These are phyloP conservation scores for Fraxinus sp. DNA, from an alignment of 305 asterid species.

Conservation along the genomic window DNA sequence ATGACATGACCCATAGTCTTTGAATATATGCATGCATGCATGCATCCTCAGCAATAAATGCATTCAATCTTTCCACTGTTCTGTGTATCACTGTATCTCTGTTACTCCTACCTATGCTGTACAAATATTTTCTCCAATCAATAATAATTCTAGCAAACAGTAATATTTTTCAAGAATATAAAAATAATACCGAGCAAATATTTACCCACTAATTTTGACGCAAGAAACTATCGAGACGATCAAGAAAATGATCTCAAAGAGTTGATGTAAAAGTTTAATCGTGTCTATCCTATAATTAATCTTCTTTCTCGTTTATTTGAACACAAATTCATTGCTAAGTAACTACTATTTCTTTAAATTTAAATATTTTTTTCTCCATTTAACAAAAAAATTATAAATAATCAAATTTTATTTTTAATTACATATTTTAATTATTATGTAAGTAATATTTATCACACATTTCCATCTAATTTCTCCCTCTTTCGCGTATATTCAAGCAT, in stretches of 20 bases:
- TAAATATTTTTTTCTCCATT: neutral
- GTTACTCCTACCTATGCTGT: constrained; percentile 33
- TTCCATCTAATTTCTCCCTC: neutral
- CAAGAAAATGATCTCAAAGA: neutral
- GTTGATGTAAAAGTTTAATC: neutral
- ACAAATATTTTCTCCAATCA: constrained; percentile 6
- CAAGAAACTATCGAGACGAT: neutral
- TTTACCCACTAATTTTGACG: neutral
- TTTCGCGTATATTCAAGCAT: neutral
- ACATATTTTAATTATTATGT: too few relatives aligned
- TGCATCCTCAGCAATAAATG: constrained; percentile 39
- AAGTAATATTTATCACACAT: neutral
- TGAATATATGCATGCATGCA: constrained; percentile 18
- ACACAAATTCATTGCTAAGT: too few relatives aligned
- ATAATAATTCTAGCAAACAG: neutral
- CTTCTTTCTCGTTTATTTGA: neutral
- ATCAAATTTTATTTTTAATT: too few relatives aligned
- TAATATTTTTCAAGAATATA: neutral
- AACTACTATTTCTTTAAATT: too few relatives aligned
- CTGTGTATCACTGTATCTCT: constrained; percentile 25
- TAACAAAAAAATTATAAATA: too few relatives aligned
- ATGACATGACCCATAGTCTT: neutral
- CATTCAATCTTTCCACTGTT: constrained; percentile 52
- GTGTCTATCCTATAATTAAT: too few relatives aligned
- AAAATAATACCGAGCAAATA: neutral